Evolutionary conservation across 2,329 filamentous ascomycete genomes (phyloP), one percentile per base, ranked within the genome.

Genomic region (Cladosporium sp.): DNA sequence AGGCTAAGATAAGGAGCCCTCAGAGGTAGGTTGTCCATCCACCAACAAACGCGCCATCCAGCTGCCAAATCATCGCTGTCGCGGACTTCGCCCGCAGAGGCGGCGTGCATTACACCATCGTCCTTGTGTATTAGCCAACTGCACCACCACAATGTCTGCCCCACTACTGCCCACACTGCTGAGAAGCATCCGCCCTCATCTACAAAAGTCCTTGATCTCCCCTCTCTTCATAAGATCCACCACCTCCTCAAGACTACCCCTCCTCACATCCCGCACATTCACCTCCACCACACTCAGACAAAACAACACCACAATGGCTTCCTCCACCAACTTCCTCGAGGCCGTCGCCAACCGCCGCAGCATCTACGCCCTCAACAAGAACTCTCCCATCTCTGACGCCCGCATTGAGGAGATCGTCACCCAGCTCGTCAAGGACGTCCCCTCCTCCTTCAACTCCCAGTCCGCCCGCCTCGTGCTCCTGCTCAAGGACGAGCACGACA

Each of bases 361-460:
- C 76, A 72, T 78, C 74, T 78, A 78, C 71, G 67, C 68, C n/a
- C 69, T 78, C 64, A 73, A 70, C 83, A 87, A 88, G 82, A 79
- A 80, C 75, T 89, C 90, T 75, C 89, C 90, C 79, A 84, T 87
- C 77, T 80, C 85, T 83, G 92, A 93, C 82, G 78, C 82, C 62
- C 86, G 92, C 74, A 82, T 93, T 78, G 80, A 86, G 74, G 86
- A 90, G 73, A 86, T 93, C 75, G 85, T 81, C 66, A 77, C 81
- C 62, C 74, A 81, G 66, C 83, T 87, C 64, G 82, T 95, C 71
- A 82, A 87, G 67, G 84, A 92, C 78, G 84, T 90, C 1, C 93
- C 93, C 51, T 90, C 87, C 62, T 88, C 89, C 70, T 97, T 97
- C 89, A 97, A 97, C 87, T 91, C 88, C 51, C 93, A 97, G 83